Conservation (phyloP, 1,139 yeast genomes). For the Yamadazyma oceani region DNA sequence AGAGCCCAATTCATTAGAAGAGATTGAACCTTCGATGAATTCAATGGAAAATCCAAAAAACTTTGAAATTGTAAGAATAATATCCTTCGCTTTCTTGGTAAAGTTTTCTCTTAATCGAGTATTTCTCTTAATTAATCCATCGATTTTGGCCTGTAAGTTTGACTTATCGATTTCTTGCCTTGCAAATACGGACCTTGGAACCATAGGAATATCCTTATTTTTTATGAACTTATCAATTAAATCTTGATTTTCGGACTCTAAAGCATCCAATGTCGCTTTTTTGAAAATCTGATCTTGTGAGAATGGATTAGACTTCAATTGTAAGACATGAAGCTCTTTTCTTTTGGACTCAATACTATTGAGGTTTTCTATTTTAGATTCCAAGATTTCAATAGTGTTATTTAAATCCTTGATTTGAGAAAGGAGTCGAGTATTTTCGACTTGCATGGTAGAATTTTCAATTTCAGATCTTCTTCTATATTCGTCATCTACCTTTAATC, state of each 20-base stretch:
- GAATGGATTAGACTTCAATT: constrained; percentile 70
- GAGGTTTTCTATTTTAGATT: constrained; percentile 17
- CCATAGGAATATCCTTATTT: constrained; percentile 14
- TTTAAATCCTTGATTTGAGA: constrained; percentile 39
- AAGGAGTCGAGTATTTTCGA: constrained; percentile 41
- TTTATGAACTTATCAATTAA: constrained; percentile 32
- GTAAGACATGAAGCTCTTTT: constrained; percentile 52
- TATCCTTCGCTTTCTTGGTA: constrained; percentile 71
- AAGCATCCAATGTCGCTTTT: constrained; percentile 48
- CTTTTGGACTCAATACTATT: constrained; percentile 29
- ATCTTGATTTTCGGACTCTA: constrained; percentile 63
- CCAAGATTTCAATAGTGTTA: constrained; percentile 17
- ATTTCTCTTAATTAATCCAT: constrained; percentile 55
- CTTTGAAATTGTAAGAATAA: constrained; percentile 65
- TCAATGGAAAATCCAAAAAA: constrained; percentile 76
- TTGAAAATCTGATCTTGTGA: constrained; percentile 64
- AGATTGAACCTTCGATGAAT: constrained; percentile 61
- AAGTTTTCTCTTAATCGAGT: constrained; percentile 63
- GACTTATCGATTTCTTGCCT: constrained; percentile 58
- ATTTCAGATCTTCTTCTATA: constrained; percentile 22
- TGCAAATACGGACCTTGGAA: constrained; percentile 69
- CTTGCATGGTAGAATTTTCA: constrained; percentile 35
- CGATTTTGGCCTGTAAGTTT: constrained; percentile 48
- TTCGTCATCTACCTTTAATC: constrained; percentile 26
- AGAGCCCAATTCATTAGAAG: constrained; percentile 46